phyloP scores from a whole-genome alignment of 345 rosid species.

The Moricandia moricandioides region DNA sequence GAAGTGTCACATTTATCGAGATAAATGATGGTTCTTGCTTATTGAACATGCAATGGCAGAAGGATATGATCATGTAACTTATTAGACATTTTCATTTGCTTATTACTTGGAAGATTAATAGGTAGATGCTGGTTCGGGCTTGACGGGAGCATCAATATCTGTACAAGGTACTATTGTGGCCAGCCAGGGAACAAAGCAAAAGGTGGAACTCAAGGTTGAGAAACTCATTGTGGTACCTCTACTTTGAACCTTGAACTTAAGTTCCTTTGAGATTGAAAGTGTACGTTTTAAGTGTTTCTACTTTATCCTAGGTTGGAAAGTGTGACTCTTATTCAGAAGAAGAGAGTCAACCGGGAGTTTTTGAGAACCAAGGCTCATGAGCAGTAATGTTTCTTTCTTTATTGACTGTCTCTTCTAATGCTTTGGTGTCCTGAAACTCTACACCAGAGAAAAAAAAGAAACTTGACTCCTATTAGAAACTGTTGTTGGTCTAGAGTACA shows the following conservation, averaged over 20 bases:
- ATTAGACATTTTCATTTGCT: background rate
- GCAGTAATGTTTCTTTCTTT: constrained; percentile 49
- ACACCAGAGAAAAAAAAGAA: background rate
- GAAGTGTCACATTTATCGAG: no score
- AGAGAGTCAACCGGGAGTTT: constrained; percentile 84
- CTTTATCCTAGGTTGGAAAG: constrained; percentile 63
- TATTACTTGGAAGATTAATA: background rate
- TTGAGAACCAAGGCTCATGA: constrained; percentile 96
- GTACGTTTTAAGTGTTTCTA: background rate
- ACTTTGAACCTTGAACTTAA: background rate
- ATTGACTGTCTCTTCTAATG: background rate
- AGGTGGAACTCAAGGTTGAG: constrained; percentile 76
- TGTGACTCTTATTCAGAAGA: constrained; percentile 95
- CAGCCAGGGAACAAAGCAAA: constrained; percentile 93
- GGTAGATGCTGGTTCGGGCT: constrained; percentile 78
- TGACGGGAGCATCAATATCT: constrained; percentile 82
- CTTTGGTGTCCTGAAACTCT: no score
- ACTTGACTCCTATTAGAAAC: no score
- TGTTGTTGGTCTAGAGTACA: background rate
- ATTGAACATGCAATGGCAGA: constrained; percentile 95
- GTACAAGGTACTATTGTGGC: constrained; percentile 76
- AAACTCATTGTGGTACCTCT: constrained; percentile 65
- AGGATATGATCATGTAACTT: constrained; percentile 81
- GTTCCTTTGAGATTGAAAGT: background rate
- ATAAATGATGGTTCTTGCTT: constrained; percentile 68